Percentiles rank a stretch among this genome's conserved stretches.
phyloP scores from a whole-genome alignment of 108 stramenopile species.

The Skeletonema marinoi region DNA sequence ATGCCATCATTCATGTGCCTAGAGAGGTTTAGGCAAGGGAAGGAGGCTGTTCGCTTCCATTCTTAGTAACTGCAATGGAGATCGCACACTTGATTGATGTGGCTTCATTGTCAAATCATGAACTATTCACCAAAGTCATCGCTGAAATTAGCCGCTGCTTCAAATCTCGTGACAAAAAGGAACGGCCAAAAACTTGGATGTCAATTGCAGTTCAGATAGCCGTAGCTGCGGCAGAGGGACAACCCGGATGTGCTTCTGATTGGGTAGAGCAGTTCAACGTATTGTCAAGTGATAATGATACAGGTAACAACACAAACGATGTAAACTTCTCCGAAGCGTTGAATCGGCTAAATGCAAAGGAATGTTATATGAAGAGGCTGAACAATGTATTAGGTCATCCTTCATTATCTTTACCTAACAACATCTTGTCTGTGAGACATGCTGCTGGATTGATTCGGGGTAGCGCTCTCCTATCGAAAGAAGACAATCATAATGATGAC shows the following conservation, averaged over 20 bases:
- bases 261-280: conserved; percentile 13
- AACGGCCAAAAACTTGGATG: conserved; percentile 9
- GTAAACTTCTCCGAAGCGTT: conserved; percentile 17
- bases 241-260: conserved; percentile 8
- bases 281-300: neutral
- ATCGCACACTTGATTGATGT: conserved; percentile 12
- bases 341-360: neutral
- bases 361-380: conserved; percentile 19
- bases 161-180: neutral
- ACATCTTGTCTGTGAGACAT: conserved; percentile 18
- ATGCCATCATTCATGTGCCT: no score
- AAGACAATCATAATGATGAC: conserved; percentile 1
- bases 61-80: no score
- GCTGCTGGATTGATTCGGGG: conserved; percentile 28
- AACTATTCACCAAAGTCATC: conserved; percentile 37
- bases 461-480: conserved; percentile 1
- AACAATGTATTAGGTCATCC: neutral
- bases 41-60: no score
- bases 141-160: conserved; percentile 10
- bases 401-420: neutral
- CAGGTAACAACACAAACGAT: neutral
- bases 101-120: conserved; percentile 33
- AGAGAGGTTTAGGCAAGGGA: no score
- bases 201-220: conserved; percentile 18
- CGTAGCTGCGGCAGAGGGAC: conserved; percentile 12